Evolutionary conservation across 164 flowering plant species (phyloP).

Genomic region (Platanus orientalis): DNA sequence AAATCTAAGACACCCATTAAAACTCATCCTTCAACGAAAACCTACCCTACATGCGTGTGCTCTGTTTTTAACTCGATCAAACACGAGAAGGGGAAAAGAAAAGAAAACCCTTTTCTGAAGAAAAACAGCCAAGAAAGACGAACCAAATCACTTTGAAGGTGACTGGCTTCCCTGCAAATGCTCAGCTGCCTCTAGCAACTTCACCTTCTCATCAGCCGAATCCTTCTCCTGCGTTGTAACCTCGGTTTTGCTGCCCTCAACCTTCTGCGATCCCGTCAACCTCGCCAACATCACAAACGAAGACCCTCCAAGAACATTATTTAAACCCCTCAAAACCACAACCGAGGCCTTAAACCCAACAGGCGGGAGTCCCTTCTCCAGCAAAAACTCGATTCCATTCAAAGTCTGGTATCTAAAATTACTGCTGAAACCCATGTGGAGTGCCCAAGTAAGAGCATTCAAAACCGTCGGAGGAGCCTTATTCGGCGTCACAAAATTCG

Average conservation of each 20-base stretch:
- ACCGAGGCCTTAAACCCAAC: constrained; percentile 64
- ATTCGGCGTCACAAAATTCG: constrained; percentile 74
- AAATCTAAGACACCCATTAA: neutral
- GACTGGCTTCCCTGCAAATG: constrained; percentile 28
- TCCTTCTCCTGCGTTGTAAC: constrained; percentile 9
- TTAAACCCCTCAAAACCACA: constrained; percentile 60
- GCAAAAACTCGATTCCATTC: constrained; percentile 75
- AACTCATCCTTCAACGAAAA: neutral
- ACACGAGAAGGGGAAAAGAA: neutral
- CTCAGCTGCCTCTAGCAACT: constrained; percentile 28
- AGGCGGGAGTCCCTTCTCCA: constrained; percentile 61
- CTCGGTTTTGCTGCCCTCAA: constrained; percentile 16
- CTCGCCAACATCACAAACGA: constrained; percentile 81
- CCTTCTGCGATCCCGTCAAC: constrained; percentile 84
- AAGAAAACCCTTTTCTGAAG: neutral
- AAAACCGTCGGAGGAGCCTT: constrained; percentile 80
- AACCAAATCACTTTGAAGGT: constrained; percentile 22
- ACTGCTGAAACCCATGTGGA: constrained; percentile 89
- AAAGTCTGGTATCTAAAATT: constrained; percentile 84
- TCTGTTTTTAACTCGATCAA: neutral
- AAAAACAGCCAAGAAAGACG: neutral
- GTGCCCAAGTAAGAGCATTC: constrained; percentile 84
- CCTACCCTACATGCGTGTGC: neutral
- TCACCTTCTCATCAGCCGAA: constrained; percentile 43
- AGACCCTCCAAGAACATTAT: constrained; percentile 86